Conservation (phyloP, 164 flowering plant species). For the Berberis thunbergii region DNA sequence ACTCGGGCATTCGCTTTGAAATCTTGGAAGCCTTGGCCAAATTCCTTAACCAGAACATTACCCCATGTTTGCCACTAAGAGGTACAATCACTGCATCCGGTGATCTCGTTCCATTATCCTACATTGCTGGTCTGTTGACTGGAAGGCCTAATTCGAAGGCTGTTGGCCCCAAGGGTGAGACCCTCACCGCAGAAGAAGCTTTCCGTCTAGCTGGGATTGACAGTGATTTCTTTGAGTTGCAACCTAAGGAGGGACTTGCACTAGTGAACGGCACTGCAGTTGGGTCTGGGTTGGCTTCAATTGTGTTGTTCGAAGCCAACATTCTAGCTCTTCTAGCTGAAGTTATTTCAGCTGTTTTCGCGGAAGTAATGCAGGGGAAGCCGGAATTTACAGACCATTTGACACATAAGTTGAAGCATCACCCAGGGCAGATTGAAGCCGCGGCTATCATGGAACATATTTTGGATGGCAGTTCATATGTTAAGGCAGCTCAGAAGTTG, state of each 20-base stretch:
- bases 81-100: conserved; percentile 66
- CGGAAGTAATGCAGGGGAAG: conserved; percentile 67
- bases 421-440: conserved; percentile 63
- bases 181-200: conserved; percentile 33
- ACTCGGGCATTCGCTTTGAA: conserved; percentile 65
- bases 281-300: conserved; percentile 53
- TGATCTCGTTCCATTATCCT: conserved; percentile 56
- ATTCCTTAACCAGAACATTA: conserved; percentile 43
- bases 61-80: conserved; percentile 52
- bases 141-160: conserved; percentile 54
- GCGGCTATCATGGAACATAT: conserved; percentile 67
- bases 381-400: conserved; percentile 55
- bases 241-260: conserved; percentile 60
- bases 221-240: conserved; percentile 42
- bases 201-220: conserved; percentile 32
- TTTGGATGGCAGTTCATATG: conserved; percentile 40
- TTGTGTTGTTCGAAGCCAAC: conserved; percentile 44
- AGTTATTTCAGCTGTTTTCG: conserved; percentile 48
- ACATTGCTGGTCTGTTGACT: conserved; percentile 54
- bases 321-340: conserved; percentile 36
- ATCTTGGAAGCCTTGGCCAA: conserved; percentile 47
- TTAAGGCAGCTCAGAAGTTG: conserved; percentile 29
- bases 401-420: conserved; percentile 56
- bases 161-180: conserved; percentile 31
- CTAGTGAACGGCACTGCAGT: conserved; percentile 62